phyloP scores from a whole-genome alignment of 2,329 filamentous ascomycete genomes.

The Monosporascus cannonballus region DNA sequence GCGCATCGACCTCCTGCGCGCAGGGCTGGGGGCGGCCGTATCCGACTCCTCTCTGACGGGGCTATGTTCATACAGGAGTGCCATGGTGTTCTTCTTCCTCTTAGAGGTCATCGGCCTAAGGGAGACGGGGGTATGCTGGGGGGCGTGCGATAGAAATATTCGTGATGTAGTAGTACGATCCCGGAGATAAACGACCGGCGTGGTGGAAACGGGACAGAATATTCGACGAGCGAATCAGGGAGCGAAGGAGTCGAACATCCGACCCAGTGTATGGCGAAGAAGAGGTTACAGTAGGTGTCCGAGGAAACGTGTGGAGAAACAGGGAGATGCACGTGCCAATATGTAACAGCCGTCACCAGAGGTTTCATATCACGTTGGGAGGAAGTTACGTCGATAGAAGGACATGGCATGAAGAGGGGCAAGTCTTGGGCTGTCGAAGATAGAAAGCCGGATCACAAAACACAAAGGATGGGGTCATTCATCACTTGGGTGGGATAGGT shows the following conservation, averaged over 20 bases:
- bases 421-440: too few species aligned
- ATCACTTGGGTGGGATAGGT: too few species aligned
- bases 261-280: conserved; percentile 3
- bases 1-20: conserved; percentile 17
- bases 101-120: conserved; percentile 31
- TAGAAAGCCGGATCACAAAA: too few species aligned
- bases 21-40: background rate
- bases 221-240: conserved; percentile 11
- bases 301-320: background rate
- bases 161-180: conserved; percentile 10
- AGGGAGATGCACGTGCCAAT: background rate
- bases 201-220: conserved; percentile 4
- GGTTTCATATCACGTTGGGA: background rate
- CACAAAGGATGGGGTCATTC: too few species aligned
- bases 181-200: conserved; percentile 10
- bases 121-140: background rate
- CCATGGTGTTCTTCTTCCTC: conserved; percentile 28
- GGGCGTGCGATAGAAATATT: background rate
- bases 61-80: conserved; percentile 7
- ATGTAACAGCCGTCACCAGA: background rate
- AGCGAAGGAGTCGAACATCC: conserved; percentile 13
- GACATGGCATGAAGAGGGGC: too few species aligned
- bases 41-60: background rate
- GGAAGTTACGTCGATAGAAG: background rate
- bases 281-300: background rate